These are phyloP conservation scores for Kluyveromyces aestuarii DNA, from an alignment of 805 yeast species.

Conservation along the genomic window DNA sequence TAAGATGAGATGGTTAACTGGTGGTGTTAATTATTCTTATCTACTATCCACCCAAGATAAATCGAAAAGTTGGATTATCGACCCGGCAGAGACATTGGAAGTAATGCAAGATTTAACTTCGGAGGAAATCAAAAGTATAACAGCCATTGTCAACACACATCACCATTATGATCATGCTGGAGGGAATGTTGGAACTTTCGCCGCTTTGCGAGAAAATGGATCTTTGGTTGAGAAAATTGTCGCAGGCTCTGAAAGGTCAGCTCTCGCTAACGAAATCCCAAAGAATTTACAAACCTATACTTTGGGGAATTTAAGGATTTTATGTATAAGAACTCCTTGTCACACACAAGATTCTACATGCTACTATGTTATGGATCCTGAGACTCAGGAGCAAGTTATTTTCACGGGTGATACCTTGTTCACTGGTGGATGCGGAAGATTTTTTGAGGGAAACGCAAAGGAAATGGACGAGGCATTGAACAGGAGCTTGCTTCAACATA, in stretches of 20 bases:
- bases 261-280: conserved; percentile 63
- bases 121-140: conserved; percentile 38
- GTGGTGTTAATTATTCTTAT: conserved; percentile 81
- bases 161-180: conserved; percentile 95
- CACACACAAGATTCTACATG: conserved; percentile 97
- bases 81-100: conserved; percentile 85
- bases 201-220: conserved; percentile 19
- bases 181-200: conserved; percentile 46
- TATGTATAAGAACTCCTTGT: conserved; percentile 92
- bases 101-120: conserved; percentile 38
- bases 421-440: conserved; percentile 92
- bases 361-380: conserved; percentile 57
- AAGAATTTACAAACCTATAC: conserved; percentile 50
- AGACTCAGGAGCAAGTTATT: conserved; percentile 61
- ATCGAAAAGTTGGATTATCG: conserved; percentile 71
- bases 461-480: conserved; percentile 74
- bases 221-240: conserved; percentile 52
- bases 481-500: conserved; percentile 52
- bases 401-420: conserved; percentile 96
- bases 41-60: conserved; percentile 53
- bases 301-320: conserved; percentile 42
- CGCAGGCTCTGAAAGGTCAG: conserved; percentile 51
- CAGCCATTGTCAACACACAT: conserved; percentile 87
- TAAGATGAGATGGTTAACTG: conserved; percentile 92
- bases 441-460: conserved; percentile 81